Base-by-base conservation (phyloP, 495 filamentous ascomycete species). In the Talaromyces ruber region DNA sequence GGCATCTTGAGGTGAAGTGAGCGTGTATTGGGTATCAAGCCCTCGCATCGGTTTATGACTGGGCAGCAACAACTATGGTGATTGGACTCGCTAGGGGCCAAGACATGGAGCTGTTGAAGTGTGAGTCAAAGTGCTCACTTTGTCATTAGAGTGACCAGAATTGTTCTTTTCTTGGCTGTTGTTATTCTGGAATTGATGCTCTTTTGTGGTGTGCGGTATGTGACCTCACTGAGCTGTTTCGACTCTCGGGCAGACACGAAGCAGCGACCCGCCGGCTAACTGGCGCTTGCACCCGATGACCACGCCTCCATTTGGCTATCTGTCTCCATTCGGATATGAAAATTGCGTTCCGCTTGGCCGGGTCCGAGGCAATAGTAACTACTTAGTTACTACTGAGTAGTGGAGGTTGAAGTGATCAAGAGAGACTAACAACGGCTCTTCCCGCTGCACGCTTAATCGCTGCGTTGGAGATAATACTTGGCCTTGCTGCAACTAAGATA, bases 21-120 rank as follows among this genome's bases (percentile, higher is more conserved):
- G 51, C 21, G 24, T 9, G 51, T 26, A 54, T 79, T 79, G 76
- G 76, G 76, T 75, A 79, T 71, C 75, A 79, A 77, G 51, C 43
- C 57, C 34, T n/a, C 28, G 45, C 53, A 58, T 39, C 54, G 62
- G 51, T n/a, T 24, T 25, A 1, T 26, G 9, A 29, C 64, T 72
- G 67, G 67, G 63, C 66, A 68, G 64, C 62, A 63, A 63, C 61
- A 47, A 61, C 30, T 32, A 9, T 32, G 43, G 18, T 47, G 43
- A n/a, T 21, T 47, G 18, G n/a, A 47, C 14, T 47, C 18, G 43
- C 43, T 21, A 53, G 24, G 52, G 52, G 24, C 52, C 52, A 54
- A 47, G 18, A n/a, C 1, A 47, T 47, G 3, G 8, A 47, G n/a
- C 12, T 47, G 43, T 18, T 47, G 4, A 22, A 47, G 1, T 47